Base-by-base conservation (phyloP, 2,329 filamentous ascomycete species). In the Thielaviopsis ethacetica region DNA sequence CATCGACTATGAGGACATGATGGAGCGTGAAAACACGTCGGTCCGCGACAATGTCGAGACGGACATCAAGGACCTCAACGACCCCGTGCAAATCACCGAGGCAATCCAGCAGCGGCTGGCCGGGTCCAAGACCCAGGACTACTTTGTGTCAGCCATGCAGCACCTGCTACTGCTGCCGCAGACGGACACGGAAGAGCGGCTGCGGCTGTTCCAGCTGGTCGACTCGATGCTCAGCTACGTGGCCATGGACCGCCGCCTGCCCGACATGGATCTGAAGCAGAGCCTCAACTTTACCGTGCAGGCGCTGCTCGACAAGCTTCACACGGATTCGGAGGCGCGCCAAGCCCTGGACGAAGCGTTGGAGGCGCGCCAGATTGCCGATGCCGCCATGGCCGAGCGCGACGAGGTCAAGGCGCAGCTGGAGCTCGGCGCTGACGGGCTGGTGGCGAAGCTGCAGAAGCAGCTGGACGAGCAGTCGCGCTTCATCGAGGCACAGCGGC, bases 181-280 rank as follows among this genome's bases (percentile, higher is more conserved):
- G 67, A 93, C 90, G 63, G 89, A 94, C 65, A 86, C 86, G 54
- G 93, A 97, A 68, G 93, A 98, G 71, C 83, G 90, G 15, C 73
- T 96, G 62, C 84, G 89, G 54, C 93, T 96, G 85, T 98, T 97
- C 73, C 93, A 97, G 74, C 81, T 98, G 27, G 91, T 97, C 27
- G 93, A 98, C 71, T 85, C 88, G n/a, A 97, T 97, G 90, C 82
- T 98, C 64, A 95, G 90, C 71, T 97, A 97, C 71, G 91, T 98
- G 63, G 91, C 91, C 66, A 98, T 98, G 91, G 93, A 98, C 71
- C 82, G 93, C 67, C 81, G 93, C 63, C 72, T 97, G 63, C 93
- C 93, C 47, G 91, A 98, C 71, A 91, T 97, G 83, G 93, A 98
- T 70, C 80, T 98, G 61, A 96, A 96, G 75, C 91, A 97, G 71